Conservation (phyloP, 768 basidiomycete genomes). For the Tricholoma sp. region DNA sequence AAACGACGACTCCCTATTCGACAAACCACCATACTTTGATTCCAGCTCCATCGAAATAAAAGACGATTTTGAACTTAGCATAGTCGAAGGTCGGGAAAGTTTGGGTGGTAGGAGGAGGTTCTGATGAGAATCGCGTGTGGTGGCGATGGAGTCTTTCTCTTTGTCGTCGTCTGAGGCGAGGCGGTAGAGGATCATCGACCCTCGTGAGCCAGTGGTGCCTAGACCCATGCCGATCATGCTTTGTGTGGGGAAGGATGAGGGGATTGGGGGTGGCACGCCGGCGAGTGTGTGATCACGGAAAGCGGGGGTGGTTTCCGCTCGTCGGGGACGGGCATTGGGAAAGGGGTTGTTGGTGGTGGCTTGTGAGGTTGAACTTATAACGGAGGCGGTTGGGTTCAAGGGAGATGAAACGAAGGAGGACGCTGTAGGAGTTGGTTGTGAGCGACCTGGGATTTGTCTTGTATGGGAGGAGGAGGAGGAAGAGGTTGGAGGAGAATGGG, state of each 20-base stretch:
- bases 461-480: too few relatives aligned
- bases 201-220: conserved; percentile 4
- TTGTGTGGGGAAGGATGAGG: too few relatives aligned
- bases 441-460: too few relatives aligned
- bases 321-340: too few relatives aligned
- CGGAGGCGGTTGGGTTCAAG: conserved; percentile 1
- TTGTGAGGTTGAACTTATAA: not conserved
- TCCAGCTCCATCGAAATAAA: conserved; percentile 12
- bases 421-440: too few relatives aligned
- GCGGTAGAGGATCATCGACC: conserved; percentile 23
- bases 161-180: conserved; percentile 18
- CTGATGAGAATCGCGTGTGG: conserved; percentile 6
- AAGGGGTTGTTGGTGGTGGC: not conserved
- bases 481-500: too few relatives aligned
- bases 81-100: conserved; percentile 10
- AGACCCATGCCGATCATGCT: conserved; percentile 2
- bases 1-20: conserved; percentile 14
- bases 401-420: not conserved
- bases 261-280: too few relatives aligned
- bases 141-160: not conserved
- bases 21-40: conserved; percentile 11
- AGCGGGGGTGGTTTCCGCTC: too few relatives aligned
- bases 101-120: conserved; percentile 10
- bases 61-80: conserved; percentile 12
- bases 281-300: too few relatives aligned